A percentile compares a stretch with the other conserved stretches of the same genome.
Conservation (phyloP, 352 stramenopile species). For the Proteromonas lacertae region DNA sequence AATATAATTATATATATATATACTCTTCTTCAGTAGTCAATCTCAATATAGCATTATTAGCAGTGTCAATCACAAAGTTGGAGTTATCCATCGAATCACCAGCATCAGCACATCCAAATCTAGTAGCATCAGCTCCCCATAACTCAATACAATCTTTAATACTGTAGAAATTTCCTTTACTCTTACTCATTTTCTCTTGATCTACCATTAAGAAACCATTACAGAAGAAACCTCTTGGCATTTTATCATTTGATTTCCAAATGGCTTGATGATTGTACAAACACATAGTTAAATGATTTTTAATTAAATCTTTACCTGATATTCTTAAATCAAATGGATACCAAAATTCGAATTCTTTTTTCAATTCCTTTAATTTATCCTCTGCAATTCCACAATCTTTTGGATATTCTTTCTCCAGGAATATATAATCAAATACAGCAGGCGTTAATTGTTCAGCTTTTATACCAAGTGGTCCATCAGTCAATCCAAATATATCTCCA, state of each 20-base stretch:
- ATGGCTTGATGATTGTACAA: conserved; percentile 93
- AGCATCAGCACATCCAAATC: conserved; percentile 80
- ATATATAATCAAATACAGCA: conserved; percentile 96
- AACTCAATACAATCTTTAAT: conserved; percentile 75
- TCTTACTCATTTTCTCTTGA: conserved; percentile 98
- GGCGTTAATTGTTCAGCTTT: conserved; percentile 39
- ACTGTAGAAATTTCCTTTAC: conserved; percentile 94
- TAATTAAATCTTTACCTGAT: conserved; percentile 73
- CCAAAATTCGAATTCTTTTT: conserved; percentile 94
- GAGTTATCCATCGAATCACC: conserved; percentile 90
- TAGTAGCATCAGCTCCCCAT: conserved; percentile 69
- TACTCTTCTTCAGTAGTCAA: conserved; percentile 84
- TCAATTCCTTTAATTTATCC: conserved; percentile 67
- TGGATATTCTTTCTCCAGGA: conserved; percentile 40
- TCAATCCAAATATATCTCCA: conserved; percentile 47
- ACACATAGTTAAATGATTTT: conserved; percentile 96
- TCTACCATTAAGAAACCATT: conserved; percentile 86
- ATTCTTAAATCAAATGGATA: conserved; percentile 94
- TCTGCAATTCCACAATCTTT: conserved; percentile 37
- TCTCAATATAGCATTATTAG: conserved; percentile 77
- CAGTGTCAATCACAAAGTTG: conserved; percentile 87
- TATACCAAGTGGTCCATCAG: conserved; percentile 19
- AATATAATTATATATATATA: conserved; percentile 17
- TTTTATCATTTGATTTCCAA: conserved; percentile 75
- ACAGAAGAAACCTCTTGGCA: conserved; percentile 82